A percentile compares a stretch with the other conserved stretches of the same genome.
Evolutionary conservation across 2,329 filamentous ascomycete species (phyloP).

Genomic region (Cytospora schulzeri): DNA sequence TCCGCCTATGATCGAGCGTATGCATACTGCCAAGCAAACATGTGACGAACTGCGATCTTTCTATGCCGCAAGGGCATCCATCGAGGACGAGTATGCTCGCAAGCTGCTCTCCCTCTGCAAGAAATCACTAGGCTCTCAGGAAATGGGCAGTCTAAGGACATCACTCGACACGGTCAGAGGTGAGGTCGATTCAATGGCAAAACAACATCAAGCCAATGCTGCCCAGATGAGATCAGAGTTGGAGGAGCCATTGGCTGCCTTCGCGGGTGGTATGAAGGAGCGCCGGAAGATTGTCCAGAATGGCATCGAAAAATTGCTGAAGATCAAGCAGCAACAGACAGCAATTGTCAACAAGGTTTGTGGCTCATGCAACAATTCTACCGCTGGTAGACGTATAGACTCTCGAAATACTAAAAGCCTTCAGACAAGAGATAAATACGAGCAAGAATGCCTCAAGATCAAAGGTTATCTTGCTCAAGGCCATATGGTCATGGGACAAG

Average conservation of each 20-base stretch:
- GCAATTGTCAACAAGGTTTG: constrained; percentile 85
- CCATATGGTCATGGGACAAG: constrained; percentile 99
- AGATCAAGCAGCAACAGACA: constrained; percentile 91
- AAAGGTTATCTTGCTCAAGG: constrained; percentile 98
- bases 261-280: constrained; percentile 94
- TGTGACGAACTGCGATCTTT: constrained; percentile 92
- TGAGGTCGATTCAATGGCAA: constrained; percentile 91
- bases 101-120: constrained; percentile 84
- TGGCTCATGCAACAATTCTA: constrained; percentile 10
- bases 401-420: constrained; percentile 16
- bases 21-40: constrained; percentile 92
- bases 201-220: constrained; percentile 87
- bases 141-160: constrained; percentile 77
- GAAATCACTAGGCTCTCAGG: constrained; percentile 86
- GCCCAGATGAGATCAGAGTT: constrained; percentile 94
- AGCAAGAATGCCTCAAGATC: constrained; percentile 97
- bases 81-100: constrained; percentile 94
- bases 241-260: constrained; percentile 89
- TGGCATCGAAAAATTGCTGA: constrained; percentile 91
- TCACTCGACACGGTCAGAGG: constrained; percentile 87
- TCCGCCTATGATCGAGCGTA: constrained; percentile 84
- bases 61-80: constrained; percentile 85
- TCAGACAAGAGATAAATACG: constrained; percentile 86
- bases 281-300: constrained; percentile 93
- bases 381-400: neutral